Percentiles rank a stretch among this genome's conserved stretches.
Conservation (phyloP, 495 filamentous ascomycete genomes). For the Neurospora sp. region DNA sequence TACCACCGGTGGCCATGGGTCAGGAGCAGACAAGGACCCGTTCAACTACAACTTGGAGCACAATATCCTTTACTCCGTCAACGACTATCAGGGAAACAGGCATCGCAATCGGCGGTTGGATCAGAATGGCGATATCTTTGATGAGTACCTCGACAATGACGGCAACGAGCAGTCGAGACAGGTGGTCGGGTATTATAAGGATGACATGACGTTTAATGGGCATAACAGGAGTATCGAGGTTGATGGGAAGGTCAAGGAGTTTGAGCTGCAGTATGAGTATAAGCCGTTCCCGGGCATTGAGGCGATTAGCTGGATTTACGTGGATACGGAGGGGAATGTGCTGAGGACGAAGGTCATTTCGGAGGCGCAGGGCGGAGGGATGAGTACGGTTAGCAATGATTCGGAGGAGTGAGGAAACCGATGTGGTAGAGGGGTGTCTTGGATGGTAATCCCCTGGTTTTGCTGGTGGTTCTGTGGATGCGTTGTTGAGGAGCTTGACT, state of each 20-base stretch:
- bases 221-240: conserved; percentile 36
- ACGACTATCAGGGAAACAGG: conserved; percentile 43
- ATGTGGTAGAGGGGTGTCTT: no score
- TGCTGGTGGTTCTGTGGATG: no score
- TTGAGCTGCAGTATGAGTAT: conserved; percentile 41
- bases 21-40: conserved; percentile 12
- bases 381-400: conserved; percentile 36
- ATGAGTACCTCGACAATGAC: conserved; percentile 43
- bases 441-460: no score
- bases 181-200: conserved; percentile 36
- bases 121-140: conserved; percentile 44
- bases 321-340: conserved; percentile 34
- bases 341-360: conserved; percentile 39
- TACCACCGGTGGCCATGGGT: neutral
- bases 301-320: conserved; percentile 36
- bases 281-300: conserved; percentile 40
- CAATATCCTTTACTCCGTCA: conserved; percentile 45
- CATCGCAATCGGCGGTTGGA: conserved; percentile 46
- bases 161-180: conserved; percentile 28
- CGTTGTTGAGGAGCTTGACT: no score
- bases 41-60: conserved; percentile 33
- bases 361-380: conserved; percentile 40
- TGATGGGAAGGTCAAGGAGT: conserved; percentile 38
- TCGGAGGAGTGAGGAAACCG: conserved; percentile 11
- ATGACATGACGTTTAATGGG: conserved; percentile 43